phyloP scores from a whole-genome alignment of 2,329 filamentous ascomycete genomes.

The Colletotrichum brevisporum region DNA sequence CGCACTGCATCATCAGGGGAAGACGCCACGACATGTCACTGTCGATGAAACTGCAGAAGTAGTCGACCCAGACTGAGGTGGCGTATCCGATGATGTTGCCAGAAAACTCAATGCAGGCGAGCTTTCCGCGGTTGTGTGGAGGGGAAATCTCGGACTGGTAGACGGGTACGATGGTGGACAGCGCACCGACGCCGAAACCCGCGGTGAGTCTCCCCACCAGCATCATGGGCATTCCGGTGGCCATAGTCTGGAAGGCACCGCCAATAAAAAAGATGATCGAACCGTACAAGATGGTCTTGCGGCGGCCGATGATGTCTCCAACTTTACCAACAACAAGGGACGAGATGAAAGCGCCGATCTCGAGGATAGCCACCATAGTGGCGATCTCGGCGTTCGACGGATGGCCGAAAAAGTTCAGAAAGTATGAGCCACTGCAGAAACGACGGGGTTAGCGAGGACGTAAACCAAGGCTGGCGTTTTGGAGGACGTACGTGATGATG shows the following conservation, averaged over 20 bases:
- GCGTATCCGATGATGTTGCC: conserved; percentile 97
- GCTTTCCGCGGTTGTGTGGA: conserved; percentile 93
- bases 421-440: conserved; percentile 80
- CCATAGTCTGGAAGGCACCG: conserved; percentile 86
- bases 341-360: conserved; percentile 92
- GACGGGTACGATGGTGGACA: conserved; percentile 92
- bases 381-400: conserved; percentile 90
- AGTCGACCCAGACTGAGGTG: conserved; percentile 98
- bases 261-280: conserved; percentile 90
- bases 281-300: conserved; percentile 92
- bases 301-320: conserved; percentile 91
- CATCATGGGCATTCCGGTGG: conserved; percentile 92
- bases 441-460: conserved; percentile 6
- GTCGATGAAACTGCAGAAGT: conserved; percentile 93
- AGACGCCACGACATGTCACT: conserved; percentile 91
- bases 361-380: conserved; percentile 97
- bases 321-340: conserved; percentile 89
- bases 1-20: conserved; percentile 90
- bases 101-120: conserved; percentile 98
- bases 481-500: conserved; percentile 71
- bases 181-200: conserved; percentile 87
- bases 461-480: no score
- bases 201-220: conserved; percentile 85
- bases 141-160: conserved; percentile 97
- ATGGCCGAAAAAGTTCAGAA: conserved; percentile 93